These are phyloP conservation scores for Rosellinia necatrix DNA, from an alignment of 2,329 filamentous ascomycete genomes.

Conservation along the genomic window DNA sequence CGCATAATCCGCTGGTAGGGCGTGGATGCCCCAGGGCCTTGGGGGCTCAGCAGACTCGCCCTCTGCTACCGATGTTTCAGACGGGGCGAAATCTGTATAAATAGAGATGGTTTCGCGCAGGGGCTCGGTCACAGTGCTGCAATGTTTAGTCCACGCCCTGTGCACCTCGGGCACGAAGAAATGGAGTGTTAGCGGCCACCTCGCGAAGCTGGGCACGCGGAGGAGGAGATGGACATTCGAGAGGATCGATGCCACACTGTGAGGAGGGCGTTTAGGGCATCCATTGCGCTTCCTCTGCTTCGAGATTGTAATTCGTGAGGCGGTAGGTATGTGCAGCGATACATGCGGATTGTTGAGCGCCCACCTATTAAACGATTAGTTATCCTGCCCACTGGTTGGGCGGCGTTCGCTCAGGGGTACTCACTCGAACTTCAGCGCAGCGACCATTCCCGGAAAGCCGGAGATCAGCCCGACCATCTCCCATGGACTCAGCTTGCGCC, in stretches of 20 bases:
- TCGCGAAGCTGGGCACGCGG: conserved; percentile 75
- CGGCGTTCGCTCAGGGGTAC: conserved; percentile 38
- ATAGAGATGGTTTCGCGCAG: conserved; percentile 57
- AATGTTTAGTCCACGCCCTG: conserved; percentile 68
- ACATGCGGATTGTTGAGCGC: conserved; percentile 85
- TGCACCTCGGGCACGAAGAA: conserved; percentile 78
- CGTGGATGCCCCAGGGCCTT: conserved; percentile 54
- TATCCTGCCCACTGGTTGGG: not conserved
- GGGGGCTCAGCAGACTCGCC: not conserved
- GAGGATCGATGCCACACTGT: conserved; percentile 69
- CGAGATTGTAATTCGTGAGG: conserved; percentile 61
- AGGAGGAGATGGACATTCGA: conserved; percentile 83
- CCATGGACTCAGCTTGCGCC: conserved; percentile 76
- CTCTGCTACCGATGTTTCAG: not conserved
- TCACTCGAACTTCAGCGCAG: conserved; percentile 92
- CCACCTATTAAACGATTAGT: conserved; percentile 65
- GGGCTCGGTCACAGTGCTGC: conserved; percentile 51
- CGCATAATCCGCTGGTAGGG: conserved; percentile 59
- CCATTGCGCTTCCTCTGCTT: conserved; percentile 57
- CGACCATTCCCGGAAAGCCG: conserved; percentile 85
- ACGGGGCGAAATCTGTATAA: conserved; percentile 58
- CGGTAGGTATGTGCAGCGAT: conserved; percentile 75
- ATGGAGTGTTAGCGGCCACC: conserved; percentile 81
- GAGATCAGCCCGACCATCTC: conserved; percentile 86
- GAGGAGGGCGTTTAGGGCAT: conserved; percentile 60